Evolutionary conservation across 805 yeast species (phyloP), one percentile per base, ranked within the genome.

Genomic region (Saccharomycopsis sp.): DNA sequence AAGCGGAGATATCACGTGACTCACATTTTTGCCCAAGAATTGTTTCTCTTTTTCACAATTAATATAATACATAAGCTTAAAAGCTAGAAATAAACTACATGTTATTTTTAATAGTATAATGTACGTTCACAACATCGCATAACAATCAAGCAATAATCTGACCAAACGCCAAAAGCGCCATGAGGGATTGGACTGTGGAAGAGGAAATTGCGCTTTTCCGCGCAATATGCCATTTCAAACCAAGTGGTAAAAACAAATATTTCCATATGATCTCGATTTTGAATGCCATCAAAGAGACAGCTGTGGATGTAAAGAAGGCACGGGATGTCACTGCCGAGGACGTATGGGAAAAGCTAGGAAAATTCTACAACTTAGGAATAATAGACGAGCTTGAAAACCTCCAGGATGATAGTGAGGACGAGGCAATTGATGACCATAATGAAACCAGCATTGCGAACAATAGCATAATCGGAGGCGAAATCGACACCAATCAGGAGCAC

Each of bases 291-390:
- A 40, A 56, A 8, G 15, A 44, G 14, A 34, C 44, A 20, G 18
- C 37, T 24, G 40, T 24, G 21, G 23, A 34, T 2, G 21, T 40
- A n/a, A 55, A 51, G 46, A 47, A 51, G 23, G 40, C 23, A 18
- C 34, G 16, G 29, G 20, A 48, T 8, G 51, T 80, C 57, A 73
- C 81, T 1, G 75, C 79, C 0, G 65, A 66, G 1, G 85, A 85
- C 50, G 73, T 87, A 2, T 81, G 87, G 85, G 75, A 71, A 24
- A 83, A 81, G 65, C 73, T 89, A 24, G 70, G 64, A 1, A 70
- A 70, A 37, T 69, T 79, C 41, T 89, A 85, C 66, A 77, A 87
- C 64, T 70, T 87, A 54, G 73, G 76, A 4, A 80, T 79, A 23
- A 71, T 85, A 8, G 90, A 85, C 60, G 78, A 74, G 24, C 61